Conservation (phyloP, 345 rosid genomes). For the Hirschfeldia incana region DNA sequence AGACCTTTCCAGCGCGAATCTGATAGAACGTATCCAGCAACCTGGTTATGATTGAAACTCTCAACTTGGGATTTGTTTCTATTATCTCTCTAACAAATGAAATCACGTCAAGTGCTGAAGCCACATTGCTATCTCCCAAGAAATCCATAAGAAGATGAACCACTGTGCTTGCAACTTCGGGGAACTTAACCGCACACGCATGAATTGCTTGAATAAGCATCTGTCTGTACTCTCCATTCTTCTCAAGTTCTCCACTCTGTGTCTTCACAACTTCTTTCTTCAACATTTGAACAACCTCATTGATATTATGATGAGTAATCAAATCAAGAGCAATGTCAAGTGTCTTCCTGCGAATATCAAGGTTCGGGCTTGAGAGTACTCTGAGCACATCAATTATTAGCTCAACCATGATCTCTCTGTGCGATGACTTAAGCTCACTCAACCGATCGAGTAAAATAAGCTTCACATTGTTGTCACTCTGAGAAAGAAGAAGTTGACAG, state of each 20-base stretch:
- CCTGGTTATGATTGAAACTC: conserved; percentile 88
- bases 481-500: conserved; percentile 78
- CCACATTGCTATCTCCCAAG: conserved; percentile 85
- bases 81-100: conserved; percentile 82
- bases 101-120: conserved; percentile 82
- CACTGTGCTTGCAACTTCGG: conserved; percentile 91
- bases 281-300: conserved; percentile 72
- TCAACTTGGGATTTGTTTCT: conserved; percentile 76
- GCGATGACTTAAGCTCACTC: conserved; percentile 68
- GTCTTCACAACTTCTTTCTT: conserved; percentile 95
- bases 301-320: conserved; percentile 75
- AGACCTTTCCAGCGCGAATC: conserved; percentile 83
- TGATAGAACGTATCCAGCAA: conserved; percentile 86
- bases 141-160: conserved; percentile 93
- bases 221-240: conserved; percentile 88
- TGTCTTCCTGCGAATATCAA: conserved; percentile 82
- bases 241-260: conserved; percentile 84
- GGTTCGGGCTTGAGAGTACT: conserved; percentile 88
- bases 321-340: conserved; percentile 82
- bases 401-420: conserved; percentile 83
- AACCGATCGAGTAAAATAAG: conserved; percentile 84
- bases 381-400: conserved; percentile 87
- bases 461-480: conserved; percentile 90
- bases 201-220: conserved; percentile 95
- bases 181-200: conserved; percentile 87